Evolutionary conservation across 2,329 filamentous ascomycete species (phyloP).

Genomic region (Teratosphaeriaceae sp.): DNA sequence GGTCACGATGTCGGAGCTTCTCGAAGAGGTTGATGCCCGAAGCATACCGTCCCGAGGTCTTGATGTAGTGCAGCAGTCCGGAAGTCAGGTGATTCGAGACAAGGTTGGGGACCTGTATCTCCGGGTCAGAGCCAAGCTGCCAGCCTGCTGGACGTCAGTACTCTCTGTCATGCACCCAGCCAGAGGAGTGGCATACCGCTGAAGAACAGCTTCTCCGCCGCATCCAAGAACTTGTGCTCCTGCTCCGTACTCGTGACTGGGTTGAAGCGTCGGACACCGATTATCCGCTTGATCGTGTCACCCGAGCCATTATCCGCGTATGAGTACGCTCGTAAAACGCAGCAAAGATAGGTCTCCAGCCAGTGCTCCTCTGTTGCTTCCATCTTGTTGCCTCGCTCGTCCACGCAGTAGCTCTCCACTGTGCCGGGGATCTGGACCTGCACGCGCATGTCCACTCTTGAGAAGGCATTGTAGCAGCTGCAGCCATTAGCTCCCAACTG

Average conservation of each 20-base stretch:
- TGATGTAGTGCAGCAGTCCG: conserved; percentile 90
- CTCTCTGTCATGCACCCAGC: background rate
- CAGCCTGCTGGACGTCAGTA: conserved; percentile 54
- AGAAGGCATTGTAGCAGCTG: conserved; percentile 98
- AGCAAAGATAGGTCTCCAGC: conserved; percentile 96
- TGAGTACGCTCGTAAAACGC: conserved; percentile 85
- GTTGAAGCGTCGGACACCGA: conserved; percentile 95
- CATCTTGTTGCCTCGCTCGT: conserved; percentile 91
- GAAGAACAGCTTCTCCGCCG: conserved; percentile 93
- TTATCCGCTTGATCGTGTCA: conserved; percentile 91
- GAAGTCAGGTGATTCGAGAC: conserved; percentile 93
- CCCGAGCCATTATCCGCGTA: conserved; percentile 95
- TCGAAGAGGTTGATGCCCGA: conserved; percentile 98
- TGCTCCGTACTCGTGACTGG: conserved; percentile 97
- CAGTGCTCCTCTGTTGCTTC: conserved; percentile 90
- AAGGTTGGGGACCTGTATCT: conserved; percentile 94
- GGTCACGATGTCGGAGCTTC: conserved; percentile 82
- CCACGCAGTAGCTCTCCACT: conserved; percentile 94
- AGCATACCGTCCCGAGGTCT: conserved; percentile 87
- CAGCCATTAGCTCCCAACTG: conserved; percentile 24
- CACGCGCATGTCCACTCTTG: conserved; percentile 94
- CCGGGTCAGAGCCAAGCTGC: conserved; percentile 92
- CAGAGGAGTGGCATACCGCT: conserved; percentile 52
- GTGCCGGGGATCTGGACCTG: conserved; percentile 95
- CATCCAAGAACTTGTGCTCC: conserved; percentile 91